These are phyloP conservation scores for Aquilaria malaccensis DNA, from an alignment of 345 rosid species.

Conservation along the genomic window DNA sequence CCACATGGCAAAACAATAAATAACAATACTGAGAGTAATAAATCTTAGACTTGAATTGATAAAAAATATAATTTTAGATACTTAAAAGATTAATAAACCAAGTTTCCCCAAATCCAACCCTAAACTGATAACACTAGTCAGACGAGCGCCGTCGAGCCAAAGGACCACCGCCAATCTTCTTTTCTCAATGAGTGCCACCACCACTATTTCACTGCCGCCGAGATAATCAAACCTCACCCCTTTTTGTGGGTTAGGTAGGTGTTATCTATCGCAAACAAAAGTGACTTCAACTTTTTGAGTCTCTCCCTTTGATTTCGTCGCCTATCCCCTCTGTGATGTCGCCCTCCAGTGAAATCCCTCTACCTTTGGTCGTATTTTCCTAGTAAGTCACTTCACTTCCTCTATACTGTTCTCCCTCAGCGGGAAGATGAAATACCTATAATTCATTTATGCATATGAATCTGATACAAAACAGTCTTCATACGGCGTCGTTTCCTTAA, in stretches of 20 bases:
- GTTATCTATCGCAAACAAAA: neutral
- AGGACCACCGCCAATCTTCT: too few species aligned
- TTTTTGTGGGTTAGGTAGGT: conserved; percentile 11
- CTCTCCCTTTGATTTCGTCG: conserved; percentile 30
- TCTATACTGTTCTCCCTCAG: neutral
- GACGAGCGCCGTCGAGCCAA: too few species aligned
- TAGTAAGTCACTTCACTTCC: conserved; percentile 17
- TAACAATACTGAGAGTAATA: too few species aligned
- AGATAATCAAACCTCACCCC: neutral
- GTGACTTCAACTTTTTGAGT: conserved; percentile 1
- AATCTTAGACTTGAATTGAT: too few species aligned
- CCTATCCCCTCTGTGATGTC: conserved; percentile 24
- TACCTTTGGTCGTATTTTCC: conserved; percentile 15
- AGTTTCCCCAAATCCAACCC: too few species aligned
- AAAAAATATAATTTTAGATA: too few species aligned
- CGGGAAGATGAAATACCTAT: neutral
- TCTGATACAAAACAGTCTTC: conserved; percentile 12
- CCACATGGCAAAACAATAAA: too few species aligned
- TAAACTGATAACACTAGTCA: too few species aligned
- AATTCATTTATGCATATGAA: conserved; percentile 24
- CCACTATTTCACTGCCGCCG: too few species aligned
- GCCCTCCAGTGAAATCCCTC: conserved; percentile 8
- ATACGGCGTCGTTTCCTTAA: too few species aligned
- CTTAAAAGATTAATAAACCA: too few species aligned
- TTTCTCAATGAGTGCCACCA: too few species aligned